Evolutionary conservation across 2,329 filamentous ascomycete genomes (phyloP).

Genomic region (Chaetothyriales sp.): DNA sequence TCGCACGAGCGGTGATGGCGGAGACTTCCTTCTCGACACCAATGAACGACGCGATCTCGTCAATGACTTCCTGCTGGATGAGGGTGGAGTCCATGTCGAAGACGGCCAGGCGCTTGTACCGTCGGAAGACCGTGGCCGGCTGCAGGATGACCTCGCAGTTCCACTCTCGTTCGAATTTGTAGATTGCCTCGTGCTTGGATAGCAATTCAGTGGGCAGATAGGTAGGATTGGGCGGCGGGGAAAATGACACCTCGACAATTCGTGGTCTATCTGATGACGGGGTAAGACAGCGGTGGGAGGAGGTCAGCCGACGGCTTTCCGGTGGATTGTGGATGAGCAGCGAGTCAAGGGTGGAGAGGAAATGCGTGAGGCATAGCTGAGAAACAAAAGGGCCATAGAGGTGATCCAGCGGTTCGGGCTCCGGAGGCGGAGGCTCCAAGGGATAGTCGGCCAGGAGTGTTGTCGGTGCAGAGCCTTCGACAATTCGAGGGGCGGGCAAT

Average conservation of each 20-base stretch:
- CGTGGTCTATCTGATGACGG: slow-evolving; percentile 26
- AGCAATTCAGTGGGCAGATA: slow-evolving; percentile 50
- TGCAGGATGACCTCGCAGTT: slow-evolving; percentile 75
- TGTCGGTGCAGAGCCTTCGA: slow-evolving; percentile 36
- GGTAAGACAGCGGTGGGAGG: slow-evolving; percentile 36
- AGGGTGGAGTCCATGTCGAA: slow-evolving; percentile 99
- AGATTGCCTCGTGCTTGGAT: slow-evolving; percentile 67
- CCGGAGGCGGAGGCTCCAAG: slow-evolving; percentile 40
- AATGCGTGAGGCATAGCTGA: slow-evolving; percentile 43
- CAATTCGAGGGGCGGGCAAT: slow-evolving; percentile 29
- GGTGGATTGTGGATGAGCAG: slow-evolving; percentile 25
- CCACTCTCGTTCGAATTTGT: slow-evolving; percentile 77
- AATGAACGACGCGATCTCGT: slow-evolving; percentile 76
- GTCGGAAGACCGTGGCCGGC: slow-evolving; percentile 56
- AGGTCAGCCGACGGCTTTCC: slow-evolving; percentile 33
- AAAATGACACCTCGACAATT: slow-evolving; percentile 40
- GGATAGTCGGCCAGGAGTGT: slow-evolving; percentile 39
- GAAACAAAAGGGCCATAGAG: slow-evolving; percentile 42
- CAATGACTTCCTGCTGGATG: slow-evolving; percentile 95
- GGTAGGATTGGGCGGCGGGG: slow-evolving; percentile 34
- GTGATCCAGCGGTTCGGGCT: slow-evolving; percentile 42
- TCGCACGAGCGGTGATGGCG: slow-evolving; percentile 77
- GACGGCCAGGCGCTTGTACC: slow-evolving; percentile 73
- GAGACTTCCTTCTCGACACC: slow-evolving; percentile 73
- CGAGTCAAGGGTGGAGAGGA: slow-evolving; percentile 38